These are phyloP conservation scores for Bisporella sp. DNA, from an alignment of 2,329 filamentous ascomycete genomes.

Conservation along the genomic window DNA sequence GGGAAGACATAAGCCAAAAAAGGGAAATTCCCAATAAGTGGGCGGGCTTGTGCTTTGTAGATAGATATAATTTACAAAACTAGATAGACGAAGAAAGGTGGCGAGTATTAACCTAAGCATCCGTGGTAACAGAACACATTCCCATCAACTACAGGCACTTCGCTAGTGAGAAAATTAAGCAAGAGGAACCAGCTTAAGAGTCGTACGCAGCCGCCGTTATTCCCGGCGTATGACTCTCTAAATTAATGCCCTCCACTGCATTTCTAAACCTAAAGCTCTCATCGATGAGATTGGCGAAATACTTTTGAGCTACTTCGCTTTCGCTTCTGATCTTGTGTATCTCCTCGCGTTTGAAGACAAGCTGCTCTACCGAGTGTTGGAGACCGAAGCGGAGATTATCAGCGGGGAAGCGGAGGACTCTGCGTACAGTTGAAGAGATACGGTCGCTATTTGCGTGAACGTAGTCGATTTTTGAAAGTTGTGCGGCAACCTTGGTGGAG, in stretches of 20 bases:
- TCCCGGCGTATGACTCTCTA: slow-evolving; percentile 27
- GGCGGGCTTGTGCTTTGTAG: no score
- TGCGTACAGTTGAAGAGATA: slow-evolving; percentile 79
- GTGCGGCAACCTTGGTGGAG: slow-evolving; percentile 73
- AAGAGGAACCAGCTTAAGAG: no score
- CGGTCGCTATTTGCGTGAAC: slow-evolving; percentile 81
- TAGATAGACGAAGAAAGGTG: no score
- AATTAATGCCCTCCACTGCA: slow-evolving; percentile 26
- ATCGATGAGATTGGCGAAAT: slow-evolving; percentile 79
- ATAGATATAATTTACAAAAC: no score
- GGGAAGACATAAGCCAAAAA: no score
- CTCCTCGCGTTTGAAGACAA: slow-evolving; percentile 71
- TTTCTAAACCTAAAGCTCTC: slow-evolving; percentile 47
- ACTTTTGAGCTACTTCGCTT: slow-evolving; percentile 81
- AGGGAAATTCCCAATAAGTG: no score
- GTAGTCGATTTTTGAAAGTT: slow-evolving; percentile 80
- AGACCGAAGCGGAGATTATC: slow-evolving; percentile 79
- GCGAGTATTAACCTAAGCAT: no score
- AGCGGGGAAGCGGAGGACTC: slow-evolving; percentile 80
- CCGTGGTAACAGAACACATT: no score
- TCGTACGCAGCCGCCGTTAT: slow-evolving; percentile 26
- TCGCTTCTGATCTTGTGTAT: slow-evolving; percentile 75
- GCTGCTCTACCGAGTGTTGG: slow-evolving; percentile 77
- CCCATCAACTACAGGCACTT: no score
- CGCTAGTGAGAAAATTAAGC: no score